These are phyloP conservation scores for Brasilioporus rufonigricans DNA, from an alignment of 768 basidiomycete species.

Conservation along the genomic window DNA sequence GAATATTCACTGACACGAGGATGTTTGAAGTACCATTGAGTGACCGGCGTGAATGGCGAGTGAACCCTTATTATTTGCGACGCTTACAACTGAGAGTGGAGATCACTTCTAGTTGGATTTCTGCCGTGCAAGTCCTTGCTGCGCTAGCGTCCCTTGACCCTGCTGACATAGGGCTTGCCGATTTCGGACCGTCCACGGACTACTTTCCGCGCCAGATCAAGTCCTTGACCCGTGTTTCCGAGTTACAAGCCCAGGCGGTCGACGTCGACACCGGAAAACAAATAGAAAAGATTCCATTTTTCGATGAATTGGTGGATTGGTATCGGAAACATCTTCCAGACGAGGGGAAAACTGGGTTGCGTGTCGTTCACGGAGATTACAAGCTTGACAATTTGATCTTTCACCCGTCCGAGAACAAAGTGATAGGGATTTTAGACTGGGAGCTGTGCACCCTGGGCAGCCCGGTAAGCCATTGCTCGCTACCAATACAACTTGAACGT, in stretches of 20 bases:
- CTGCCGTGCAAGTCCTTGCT: slow-evolving; percentile 69
- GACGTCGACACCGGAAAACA: slow-evolving; percentile 62
- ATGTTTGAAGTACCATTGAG: slow-evolving; percentile 66
- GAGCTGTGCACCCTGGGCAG: slow-evolving; percentile 94
- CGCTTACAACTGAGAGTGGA: not conserved
- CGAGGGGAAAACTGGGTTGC: slow-evolving; percentile 67
- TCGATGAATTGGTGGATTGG: slow-evolving; percentile 72
- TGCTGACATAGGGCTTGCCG: slow-evolving; percentile 58
- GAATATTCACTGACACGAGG: slow-evolving; percentile 85
- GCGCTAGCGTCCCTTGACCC: slow-evolving; percentile 66
- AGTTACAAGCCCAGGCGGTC: slow-evolving; percentile 66
- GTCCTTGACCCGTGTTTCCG: slow-evolving; percentile 78
- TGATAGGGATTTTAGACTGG: slow-evolving; percentile 97
- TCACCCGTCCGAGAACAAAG: slow-evolving; percentile 85
- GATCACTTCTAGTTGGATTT: slow-evolving; percentile 60
- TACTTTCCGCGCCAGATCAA: slow-evolving; percentile 96
- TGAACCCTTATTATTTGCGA: not conserved
- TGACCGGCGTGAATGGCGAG: slow-evolving; percentile 72
- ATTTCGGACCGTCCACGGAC: slow-evolving; percentile 68
- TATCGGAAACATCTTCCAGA: slow-evolving; percentile 74
- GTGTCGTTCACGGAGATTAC: slow-evolving; percentile 97
- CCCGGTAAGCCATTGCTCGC: slow-evolving; percentile 55
- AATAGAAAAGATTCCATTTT: slow-evolving; percentile 72
- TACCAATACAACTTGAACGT: not conserved
- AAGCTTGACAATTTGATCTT: slow-evolving; percentile 98